Evolutionary conservation across 805 yeast genomes (phyloP).

Genomic region (Barnettozyma pratensis): DNA sequence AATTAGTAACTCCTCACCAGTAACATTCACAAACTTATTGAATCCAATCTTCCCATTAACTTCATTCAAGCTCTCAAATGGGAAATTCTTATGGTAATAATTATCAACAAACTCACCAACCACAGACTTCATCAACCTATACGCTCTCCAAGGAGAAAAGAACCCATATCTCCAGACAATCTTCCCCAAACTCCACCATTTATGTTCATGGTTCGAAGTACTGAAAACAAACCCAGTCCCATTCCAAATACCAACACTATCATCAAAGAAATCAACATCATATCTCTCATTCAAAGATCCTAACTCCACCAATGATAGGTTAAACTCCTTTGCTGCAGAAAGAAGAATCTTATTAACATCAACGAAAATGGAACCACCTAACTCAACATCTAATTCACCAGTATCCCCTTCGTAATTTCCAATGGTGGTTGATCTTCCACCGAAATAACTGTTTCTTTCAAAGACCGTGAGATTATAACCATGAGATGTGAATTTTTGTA

Average conservation of each 20-base stretch:
- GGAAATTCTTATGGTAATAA: conserved; percentile 31
- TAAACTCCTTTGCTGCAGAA: conserved; percentile 34
- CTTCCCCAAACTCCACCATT: conserved; percentile 9
- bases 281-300: conserved; percentile 13
- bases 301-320: conserved; percentile 20
- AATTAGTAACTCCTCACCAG: conserved; percentile 25
- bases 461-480: conserved; percentile 36
- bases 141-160: conserved; percentile 21
- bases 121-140: conserved; percentile 12
- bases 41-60: conserved; percentile 22
- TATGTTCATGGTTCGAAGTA: conserved; percentile 3
- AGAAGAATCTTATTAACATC: conserved; percentile 33
- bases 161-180: conserved; percentile 29
- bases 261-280: conserved; percentile 10
- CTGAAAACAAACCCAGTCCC: conserved; percentile 26
- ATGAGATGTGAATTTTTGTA: conserved; percentile 32
- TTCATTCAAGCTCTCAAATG: conserved; percentile 26
- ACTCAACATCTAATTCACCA: conserved; percentile 26
- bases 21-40: conserved; percentile 15
- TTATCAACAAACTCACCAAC: conserved; percentile 27
- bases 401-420: conserved; percentile 20
- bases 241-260: conserved; percentile 33
- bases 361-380: conserved; percentile 44
- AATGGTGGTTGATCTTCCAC: conserved; percentile 41
- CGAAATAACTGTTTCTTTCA: conserved; percentile 35